Evolutionary conservation across 805 yeast genomes (phyloP), one percentile per base, ranked within the genome.

Genomic region (Priceomyces castillae): DNA sequence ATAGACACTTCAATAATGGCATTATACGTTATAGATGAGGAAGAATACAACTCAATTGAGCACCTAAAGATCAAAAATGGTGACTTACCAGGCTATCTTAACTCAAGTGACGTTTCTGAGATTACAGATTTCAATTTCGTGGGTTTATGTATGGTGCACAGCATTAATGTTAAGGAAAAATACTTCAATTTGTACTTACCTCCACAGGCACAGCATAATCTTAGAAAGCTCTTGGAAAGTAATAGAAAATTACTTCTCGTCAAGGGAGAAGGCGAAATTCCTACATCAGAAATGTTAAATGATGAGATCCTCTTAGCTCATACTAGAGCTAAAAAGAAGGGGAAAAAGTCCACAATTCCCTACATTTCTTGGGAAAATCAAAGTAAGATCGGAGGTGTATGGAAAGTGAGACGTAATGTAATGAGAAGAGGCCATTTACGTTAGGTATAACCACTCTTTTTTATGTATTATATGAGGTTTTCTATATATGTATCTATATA

Each of bases 211-310:
- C 23, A 40, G 4, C 10, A 18, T 2, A 34, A 16, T 5, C 28
- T 56, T 1, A 50, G 49, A 9, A 16, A 46, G 2, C 15, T 50
- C 0, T 52, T 64, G 12, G 56, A 56, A 3, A 59, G 53, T 1
- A 56, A 49, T 10, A 64, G 48, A 30, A 56, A 59, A 30, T 51
- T 80, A 42, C 47, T 85, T 0, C 42, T 86, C 1, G 70, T 78
- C 1, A 74, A 84, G 48, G 90, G 88, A 1, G 76, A 79, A 35
- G 78, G 86, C 0, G 87, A 82, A 39, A 62, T 84, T 2, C 94
- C 96, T 0, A 57, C 74, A 0, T 69, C 75, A 55, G 88, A 81
- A 47, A 42, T 82, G 1, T 54, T 73, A 16, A 57, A 69, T 54
- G 52, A 66, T 44, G 44, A 37, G 2, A 36, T 65, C 7, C 37